phyloP scores from a whole-genome alignment of 2,329 filamentous ascomycete species.

The Verticillium nubilum region DNA sequence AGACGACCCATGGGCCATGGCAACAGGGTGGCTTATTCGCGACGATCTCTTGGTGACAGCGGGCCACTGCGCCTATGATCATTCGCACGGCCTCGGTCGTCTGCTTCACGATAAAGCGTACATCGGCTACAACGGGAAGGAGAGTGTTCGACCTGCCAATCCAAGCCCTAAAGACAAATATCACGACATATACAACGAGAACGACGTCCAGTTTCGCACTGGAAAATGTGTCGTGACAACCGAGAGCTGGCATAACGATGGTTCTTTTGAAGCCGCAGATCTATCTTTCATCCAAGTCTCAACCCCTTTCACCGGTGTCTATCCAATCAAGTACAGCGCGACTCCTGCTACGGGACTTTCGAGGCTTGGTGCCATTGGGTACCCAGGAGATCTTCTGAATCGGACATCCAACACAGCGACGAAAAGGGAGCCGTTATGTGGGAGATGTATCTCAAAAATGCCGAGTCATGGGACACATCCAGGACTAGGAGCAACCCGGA shows the following conservation, averaged over 20 bases:
- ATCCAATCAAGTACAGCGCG: not conserved
- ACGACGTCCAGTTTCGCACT: not conserved
- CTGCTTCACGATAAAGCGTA: slow-evolving; percentile 22
- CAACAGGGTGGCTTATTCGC: slow-evolving; percentile 16
- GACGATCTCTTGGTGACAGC: slow-evolving; percentile 15
- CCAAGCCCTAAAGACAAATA: not conserved
- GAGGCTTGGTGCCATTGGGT: not conserved
- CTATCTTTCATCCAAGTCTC: not conserved
- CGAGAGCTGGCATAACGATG: not conserved
- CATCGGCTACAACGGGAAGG: slow-evolving; percentile 23
- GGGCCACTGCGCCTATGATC: slow-evolving; percentile 16
- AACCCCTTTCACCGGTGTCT: not conserved
- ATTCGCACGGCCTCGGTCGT: slow-evolving; percentile 13
- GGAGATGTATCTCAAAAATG: not conserved
- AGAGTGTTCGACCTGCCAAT: not conserved
- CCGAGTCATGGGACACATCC: not conserved
- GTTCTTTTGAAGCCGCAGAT: not conserved
- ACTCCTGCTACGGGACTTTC: not conserved
- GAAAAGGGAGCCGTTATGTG: not conserved
- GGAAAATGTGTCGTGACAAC: not conserved
- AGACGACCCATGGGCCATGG: slow-evolving; percentile 13
- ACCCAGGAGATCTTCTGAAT: not conserved
- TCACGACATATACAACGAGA: not conserved
- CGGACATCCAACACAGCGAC: not conserved
- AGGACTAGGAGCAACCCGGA: not conserved